Base-by-base conservation (phyloP, 2,329 filamentous ascomycete genomes). In the Fusarium armeniacum region DNA sequence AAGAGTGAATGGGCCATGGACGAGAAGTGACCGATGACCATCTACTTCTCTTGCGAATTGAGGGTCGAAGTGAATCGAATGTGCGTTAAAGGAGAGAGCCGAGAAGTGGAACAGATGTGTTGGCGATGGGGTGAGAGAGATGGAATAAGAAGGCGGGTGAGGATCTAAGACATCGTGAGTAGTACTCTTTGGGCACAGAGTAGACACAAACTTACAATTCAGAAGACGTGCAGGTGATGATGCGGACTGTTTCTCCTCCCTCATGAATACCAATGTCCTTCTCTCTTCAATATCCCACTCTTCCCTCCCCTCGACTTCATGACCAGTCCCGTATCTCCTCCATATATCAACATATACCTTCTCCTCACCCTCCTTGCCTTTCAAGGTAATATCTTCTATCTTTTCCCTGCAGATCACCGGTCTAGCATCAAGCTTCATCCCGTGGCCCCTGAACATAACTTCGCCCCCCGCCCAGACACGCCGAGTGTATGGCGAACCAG, bases 381-480 rank as follows among this genome's bases (percentile, higher is more conserved):
- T 76, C 20, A 81, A 71, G 1, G 65, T 65, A 18, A 82, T 82
- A 45, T 80, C 78, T 22, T 74, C 79, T 28, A 87, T 79, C 9
- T 65, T 75, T 78, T 89, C 87, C 12, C 77, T 72, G 41, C 87
- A 89, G 4, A 80, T 68, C 22, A 75, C 83, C 0, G 74, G 60
- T 13, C 79, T 57, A 5, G 81, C 79, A 55, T 85, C 80, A 5
- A 87, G 69, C 8, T 61, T 44, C 62, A 87, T 52, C 4, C 20
- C 61, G 2, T 60, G 61, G 22, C 41, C 33, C n/a, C 80, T 78
- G 71, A 92, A 92, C 2, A 76, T 76, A 11, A 98, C 80, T 41
- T 86, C 85, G 0, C 95, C 96, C 33, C 94, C 94, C 16, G 93
- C 93, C 96, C 96, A 99, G 82, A 99, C 89, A 20, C 96, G 89